phyloP scores from a whole-genome alignment of 2,329 filamentous ascomycete species.

The Biscogniauxia sp. region DNA sequence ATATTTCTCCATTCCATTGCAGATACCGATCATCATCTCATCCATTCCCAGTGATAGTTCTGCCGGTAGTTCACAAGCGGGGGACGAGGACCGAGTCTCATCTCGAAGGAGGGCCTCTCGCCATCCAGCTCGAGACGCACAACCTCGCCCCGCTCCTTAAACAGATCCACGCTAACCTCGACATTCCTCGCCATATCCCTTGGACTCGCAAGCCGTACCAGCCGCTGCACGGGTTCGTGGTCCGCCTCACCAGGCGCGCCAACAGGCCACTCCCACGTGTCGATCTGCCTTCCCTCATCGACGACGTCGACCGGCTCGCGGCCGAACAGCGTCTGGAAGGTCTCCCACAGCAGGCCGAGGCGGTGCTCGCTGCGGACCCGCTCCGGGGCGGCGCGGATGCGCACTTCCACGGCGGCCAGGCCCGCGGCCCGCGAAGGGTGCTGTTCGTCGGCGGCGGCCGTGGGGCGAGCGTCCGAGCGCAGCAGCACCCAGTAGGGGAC shows the following conservation, averaged over 20 bases:
- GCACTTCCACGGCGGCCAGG: background rate
- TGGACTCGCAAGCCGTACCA: background rate
- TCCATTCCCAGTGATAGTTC: background rate
- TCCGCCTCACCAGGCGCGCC: background rate
- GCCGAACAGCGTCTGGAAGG: conserved; percentile 1
- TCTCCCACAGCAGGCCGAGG: background rate
- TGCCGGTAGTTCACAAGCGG: background rate
- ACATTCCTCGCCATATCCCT: background rate
- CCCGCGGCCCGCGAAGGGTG: background rate
- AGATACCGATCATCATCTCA: background rate
- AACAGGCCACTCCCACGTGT: background rate
- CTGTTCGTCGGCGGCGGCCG: background rate
- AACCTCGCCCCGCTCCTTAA: background rate
- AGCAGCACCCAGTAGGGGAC: background rate
- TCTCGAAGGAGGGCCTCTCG: background rate
- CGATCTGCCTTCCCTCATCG: background rate
- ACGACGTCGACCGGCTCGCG: background rate
- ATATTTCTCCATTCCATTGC: background rate
- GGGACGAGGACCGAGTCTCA: background rate
- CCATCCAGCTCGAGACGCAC: background rate
- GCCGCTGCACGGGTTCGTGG: background rate
- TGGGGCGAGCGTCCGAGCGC: too few species aligned
- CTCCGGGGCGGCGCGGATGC: background rate
- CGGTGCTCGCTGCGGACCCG: background rate
- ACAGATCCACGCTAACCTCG: background rate